Evolutionary conservation across 2,329 filamentous ascomycete genomes (phyloP).

Genomic region (Fusarium kyushuense): DNA sequence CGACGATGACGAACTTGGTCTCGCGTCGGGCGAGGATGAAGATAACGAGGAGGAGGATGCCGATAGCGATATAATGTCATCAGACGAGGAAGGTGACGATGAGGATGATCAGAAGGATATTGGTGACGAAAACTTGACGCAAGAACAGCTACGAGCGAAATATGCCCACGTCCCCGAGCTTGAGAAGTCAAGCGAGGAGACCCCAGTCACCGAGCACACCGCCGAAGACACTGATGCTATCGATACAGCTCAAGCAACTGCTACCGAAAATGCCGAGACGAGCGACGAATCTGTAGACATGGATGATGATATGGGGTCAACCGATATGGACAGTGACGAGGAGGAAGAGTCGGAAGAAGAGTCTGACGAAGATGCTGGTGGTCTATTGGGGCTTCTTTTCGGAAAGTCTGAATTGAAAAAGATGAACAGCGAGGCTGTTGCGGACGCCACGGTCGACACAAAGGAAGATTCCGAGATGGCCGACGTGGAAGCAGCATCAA

Average conservation of each 20-base stretch:
- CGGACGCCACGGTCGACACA: slow-evolving; percentile 28
- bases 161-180: slow-evolving; percentile 73
- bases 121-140: slow-evolving; percentile 74
- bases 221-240: slow-evolving; percentile 43
- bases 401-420: slow-evolving; percentile 68
- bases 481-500: slow-evolving; percentile 18
- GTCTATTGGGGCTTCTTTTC: slow-evolving; percentile 69
- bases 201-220: slow-evolving; percentile 37
- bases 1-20: slow-evolving; percentile 51
- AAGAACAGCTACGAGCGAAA: slow-evolving; percentile 76
- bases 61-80: slow-evolving; percentile 68
- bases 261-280: slow-evolving; percentile 57
- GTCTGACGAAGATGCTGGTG: slow-evolving; percentile 58
- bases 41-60: slow-evolving; percentile 57
- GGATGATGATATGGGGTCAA: slow-evolving; percentile 74
- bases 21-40: slow-evolving; percentile 55
- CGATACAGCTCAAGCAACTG: slow-evolving; percentile 42
- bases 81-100: slow-evolving; percentile 71
- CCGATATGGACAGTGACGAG: slow-evolving; percentile 61
- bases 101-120: slow-evolving; percentile 65
- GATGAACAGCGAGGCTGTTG: slow-evolving; percentile 58
- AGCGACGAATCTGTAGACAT: slow-evolving; percentile 76
- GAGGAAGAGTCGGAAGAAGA: slow-evolving; percentile 61
- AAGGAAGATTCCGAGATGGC: slow-evolving; percentile 45
- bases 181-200: slow-evolving; percentile 49